phyloP scores from a whole-genome alignment of 139 green algal genomes.

The Eudorina sp. region DNA sequence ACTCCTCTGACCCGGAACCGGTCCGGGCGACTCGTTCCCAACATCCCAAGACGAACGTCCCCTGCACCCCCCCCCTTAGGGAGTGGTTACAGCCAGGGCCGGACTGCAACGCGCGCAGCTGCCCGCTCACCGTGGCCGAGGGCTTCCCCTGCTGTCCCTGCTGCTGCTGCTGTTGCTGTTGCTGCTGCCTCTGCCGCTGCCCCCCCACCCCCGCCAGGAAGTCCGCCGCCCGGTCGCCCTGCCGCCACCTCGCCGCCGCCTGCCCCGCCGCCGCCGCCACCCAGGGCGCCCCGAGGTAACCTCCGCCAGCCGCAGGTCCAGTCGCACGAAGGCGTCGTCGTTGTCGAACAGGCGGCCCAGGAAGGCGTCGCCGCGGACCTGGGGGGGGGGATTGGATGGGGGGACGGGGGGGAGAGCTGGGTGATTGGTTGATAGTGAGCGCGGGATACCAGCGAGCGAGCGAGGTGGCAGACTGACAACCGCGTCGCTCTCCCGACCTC shows the following conservation, averaged over 20 bases:
- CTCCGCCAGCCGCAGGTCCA: conserved; percentile 74
- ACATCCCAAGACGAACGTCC: too few relatives aligned
- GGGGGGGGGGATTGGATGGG: too few relatives aligned
- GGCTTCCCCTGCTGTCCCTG: background rate
- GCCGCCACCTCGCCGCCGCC: background rate
- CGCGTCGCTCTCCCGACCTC: too few relatives aligned
- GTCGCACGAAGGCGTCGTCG: conserved; percentile 84
- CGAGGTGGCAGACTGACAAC: too few relatives aligned
- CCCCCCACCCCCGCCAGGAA: conserved; percentile 24
- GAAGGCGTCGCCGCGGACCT: conserved; percentile 91
- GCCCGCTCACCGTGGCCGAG: background rate
- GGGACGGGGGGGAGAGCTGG: too few relatives aligned
- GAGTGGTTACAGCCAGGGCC: too few relatives aligned
- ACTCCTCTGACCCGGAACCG: too few relatives aligned
- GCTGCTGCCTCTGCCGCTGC: conserved; percentile 49
- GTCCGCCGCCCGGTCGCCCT: conserved; percentile 35
- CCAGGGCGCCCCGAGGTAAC: conserved; percentile 48
- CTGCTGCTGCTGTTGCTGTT: background rate
- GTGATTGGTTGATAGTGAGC: too few relatives aligned
- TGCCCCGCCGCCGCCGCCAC: conserved; percentile 33
- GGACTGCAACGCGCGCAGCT: too few relatives aligned
- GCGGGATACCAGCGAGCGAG: too few relatives aligned
- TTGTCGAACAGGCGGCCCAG: conserved; percentile 86
- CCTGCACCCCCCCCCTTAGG: too few relatives aligned
- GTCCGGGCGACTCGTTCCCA: too few relatives aligned